Percentiles rank a stretch among this genome's conserved stretches.
phyloP scores from a whole-genome alignment of 2,329 filamentous ascomycete genomes.

The Sphaceloma murrayae region DNA sequence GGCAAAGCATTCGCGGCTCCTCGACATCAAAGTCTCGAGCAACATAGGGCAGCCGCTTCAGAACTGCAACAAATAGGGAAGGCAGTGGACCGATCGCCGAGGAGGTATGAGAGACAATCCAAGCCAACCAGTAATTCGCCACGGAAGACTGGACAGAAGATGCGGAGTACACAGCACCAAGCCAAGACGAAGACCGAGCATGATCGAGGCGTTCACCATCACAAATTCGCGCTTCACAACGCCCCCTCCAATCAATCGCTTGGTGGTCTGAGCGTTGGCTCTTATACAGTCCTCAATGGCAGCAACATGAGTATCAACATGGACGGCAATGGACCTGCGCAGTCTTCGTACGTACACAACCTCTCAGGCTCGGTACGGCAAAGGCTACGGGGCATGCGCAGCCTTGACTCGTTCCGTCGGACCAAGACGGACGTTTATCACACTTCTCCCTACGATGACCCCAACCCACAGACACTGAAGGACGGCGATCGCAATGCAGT shows the following conservation, averaged over 20 bases:
- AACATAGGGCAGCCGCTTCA: conserved; percentile 34
- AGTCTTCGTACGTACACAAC: not conserved
- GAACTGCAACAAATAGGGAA: conserved; percentile 35
- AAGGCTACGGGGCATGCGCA: conserved; percentile 24
- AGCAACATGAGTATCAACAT: conserved; percentile 17
- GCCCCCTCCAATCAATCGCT: conserved; percentile 17
- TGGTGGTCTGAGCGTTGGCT: conserved; percentile 18
- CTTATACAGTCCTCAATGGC: conserved; percentile 19
- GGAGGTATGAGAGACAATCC: conserved; percentile 30
- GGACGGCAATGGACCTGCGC: not conserved
- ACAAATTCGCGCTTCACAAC: conserved; percentile 15
- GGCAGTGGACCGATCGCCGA: conserved; percentile 36
- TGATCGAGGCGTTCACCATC: not conserved
- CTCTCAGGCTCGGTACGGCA: conserved; percentile 18
- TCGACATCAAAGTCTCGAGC: conserved; percentile 42
- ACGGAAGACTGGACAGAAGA: conserved; percentile 3
- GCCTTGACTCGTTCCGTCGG: conserved; percentile 23
- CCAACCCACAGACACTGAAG: not conserved
- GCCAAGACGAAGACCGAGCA: conserved; percentile 9
- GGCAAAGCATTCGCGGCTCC: conserved; percentile 46
- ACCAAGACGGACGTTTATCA: not conserved
- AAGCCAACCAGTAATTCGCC: conserved; percentile 4
- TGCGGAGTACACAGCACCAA: conserved; percentile 12
- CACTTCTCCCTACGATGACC: not conserved
- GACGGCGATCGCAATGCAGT: not conserved